Evolutionary conservation across 805 yeast species (phyloP).

Genomic region (Saturnispora sanitii): DNA sequence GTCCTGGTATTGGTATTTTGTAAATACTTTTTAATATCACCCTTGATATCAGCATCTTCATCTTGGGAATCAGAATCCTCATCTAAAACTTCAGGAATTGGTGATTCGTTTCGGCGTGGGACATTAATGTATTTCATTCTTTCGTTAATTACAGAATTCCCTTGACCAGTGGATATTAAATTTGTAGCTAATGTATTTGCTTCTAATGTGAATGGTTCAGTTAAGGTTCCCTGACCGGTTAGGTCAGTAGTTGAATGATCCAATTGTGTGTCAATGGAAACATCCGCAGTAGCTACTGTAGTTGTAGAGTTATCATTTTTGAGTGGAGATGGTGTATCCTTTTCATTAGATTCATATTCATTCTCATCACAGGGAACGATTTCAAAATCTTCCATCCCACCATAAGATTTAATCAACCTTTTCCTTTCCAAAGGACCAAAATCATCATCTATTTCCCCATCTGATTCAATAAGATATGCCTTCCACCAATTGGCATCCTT

Average conservation of each 20-base stretch:
- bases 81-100: conserved; percentile 3
- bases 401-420: conserved; percentile 56
- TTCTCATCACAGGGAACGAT: conserved; percentile 48
- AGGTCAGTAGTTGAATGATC: too few relatives aligned
- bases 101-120: too few relatives aligned
- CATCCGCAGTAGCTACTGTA: too few relatives aligned
- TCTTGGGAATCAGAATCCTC: conserved; percentile 12
- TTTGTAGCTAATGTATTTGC: too few relatives aligned
- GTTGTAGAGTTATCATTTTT: conserved; percentile 7
- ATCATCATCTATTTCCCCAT: conserved; percentile 85
- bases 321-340: conserved; percentile 40
- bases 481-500: conserved; percentile 66
- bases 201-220: too few relatives aligned
- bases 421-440: conserved; percentile 80
- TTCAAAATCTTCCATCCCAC: conserved; percentile 68
- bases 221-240: too few relatives aligned
- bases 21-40: conserved; percentile 5
- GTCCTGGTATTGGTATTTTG: background rate
- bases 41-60: conserved; percentile 10
- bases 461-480: conserved; percentile 80
- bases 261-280: too few relatives aligned
- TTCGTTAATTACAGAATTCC: too few relatives aligned
- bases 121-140: too few relatives aligned
- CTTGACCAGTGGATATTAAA: too few relatives aligned
- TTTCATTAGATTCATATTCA: conserved; percentile 39